phyloP scores from a whole-genome alignment of 768 basidiomycete genomes.

The Trametes elegans region DNA sequence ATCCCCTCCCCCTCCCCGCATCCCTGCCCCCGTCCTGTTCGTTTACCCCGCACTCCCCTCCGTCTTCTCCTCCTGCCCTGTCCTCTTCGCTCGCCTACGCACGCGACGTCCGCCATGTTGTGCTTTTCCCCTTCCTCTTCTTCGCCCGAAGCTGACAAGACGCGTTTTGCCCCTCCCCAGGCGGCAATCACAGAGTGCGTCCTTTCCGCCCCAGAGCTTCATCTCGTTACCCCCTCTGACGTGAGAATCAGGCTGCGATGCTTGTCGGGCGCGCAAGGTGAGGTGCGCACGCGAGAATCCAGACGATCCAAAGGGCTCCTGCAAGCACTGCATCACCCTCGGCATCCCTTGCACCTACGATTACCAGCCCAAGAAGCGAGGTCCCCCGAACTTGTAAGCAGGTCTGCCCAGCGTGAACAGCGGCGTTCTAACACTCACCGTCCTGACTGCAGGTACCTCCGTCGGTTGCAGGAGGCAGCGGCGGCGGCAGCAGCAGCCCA shows the following conservation, averaged over 20 bases:
- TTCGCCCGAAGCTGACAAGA: conserved; percentile 19
- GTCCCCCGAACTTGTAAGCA: conserved; percentile 85
- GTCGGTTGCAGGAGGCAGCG: conserved; percentile 71
- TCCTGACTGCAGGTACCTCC: conserved; percentile 55
- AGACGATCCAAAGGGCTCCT: conserved; percentile 72
- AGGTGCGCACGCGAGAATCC: conserved; percentile 79
- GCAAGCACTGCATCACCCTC: conserved; percentile 84
- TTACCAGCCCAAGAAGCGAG: conserved; percentile 91
- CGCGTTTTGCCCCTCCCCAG: conserved; percentile 42
- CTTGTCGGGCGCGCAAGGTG: conserved; percentile 84
- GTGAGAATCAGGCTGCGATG: conserved; percentile 67
- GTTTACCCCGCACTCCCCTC: conserved; percentile 25
- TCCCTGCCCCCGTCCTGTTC: conserved; percentile 11
- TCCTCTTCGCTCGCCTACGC: background rate
- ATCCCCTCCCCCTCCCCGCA: conserved; percentile 32
- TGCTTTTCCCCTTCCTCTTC: conserved; percentile 24
- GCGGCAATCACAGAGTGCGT: conserved; percentile 84
- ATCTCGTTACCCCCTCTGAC: conserved; percentile 26
- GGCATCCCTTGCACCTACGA: conserved; percentile 87
- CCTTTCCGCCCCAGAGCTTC: conserved; percentile 16
- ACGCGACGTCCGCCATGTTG: conserved; percentile 28
- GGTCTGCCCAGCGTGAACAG: background rate
- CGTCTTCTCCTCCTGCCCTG: conserved; percentile 11
- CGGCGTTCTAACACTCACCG: conserved; percentile 13
- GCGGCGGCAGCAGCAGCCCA: conserved; percentile 58